Evolutionary conservation across 1,284 basidiomycete genomes (phyloP), one percentile per base, ranked within the genome.

Genomic region (Cryptococcus neoformans): DNA sequence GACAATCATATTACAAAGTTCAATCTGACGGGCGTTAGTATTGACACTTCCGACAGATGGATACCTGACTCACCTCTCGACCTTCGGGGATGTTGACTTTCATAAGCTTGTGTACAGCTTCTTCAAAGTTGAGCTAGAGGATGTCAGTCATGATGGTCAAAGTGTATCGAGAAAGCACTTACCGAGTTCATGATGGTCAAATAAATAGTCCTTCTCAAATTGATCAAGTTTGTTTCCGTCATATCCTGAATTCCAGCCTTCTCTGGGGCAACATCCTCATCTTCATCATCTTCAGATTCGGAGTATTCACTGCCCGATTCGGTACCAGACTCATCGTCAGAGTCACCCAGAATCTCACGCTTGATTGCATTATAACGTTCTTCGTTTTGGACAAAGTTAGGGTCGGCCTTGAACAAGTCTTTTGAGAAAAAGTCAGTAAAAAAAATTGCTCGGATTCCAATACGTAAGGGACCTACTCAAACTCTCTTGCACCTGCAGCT

Each of bases 1-100:
- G 76, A 99, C 89, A 59, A 99, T 85, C 95, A 99, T 99, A 81
- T 99, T 98, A 78, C 90, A 87, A 53, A 99, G 80, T 77, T 98
- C 95, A 67, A 92, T 90, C 89, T 94, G 66, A 48, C 12, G 34
- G 53, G 44, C 42, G 51, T 62, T 57, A 64, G 59, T 44, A 21
- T 57, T 37, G n/a, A 44, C 11, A 45, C 11, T 4, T 35, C 0
- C 35, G n/a, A 34, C 17, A 12, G 17, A 35, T 5, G 6, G 4
- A 9, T 38, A 35, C 0, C n/a, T 8, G 10, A 73, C 81, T 54
- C 70, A 92, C 90, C 85, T 98, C 95, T 74, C 95, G 86, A 0
- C 94, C 94, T 72, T 94, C 92, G 51, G 85, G 82, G 16, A 99
- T 81, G 63, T 95, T 88, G 35, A 99, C 86, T 78, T 96, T 97